These are phyloP conservation scores for Glarea lozoyensis DNA, from an alignment of 495 filamentous ascomycete genomes.

Conservation along the genomic window DNA sequence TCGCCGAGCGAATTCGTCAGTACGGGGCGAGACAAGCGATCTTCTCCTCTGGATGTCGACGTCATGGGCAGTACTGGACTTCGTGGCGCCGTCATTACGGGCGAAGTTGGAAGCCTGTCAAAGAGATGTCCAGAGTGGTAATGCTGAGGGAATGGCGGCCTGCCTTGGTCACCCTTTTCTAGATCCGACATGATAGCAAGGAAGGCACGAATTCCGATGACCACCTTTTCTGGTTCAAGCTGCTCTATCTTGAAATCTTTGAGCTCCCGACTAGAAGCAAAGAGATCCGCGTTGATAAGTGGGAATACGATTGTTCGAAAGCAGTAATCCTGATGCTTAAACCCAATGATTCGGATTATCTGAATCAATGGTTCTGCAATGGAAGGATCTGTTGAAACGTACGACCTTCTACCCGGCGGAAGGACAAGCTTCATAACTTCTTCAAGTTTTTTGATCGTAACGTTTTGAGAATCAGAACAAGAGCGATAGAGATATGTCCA, in stretches of 20 bases:
- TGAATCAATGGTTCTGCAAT: conserved; percentile 86
- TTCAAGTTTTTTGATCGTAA: conserved; percentile 70
- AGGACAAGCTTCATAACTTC: conserved; percentile 78
- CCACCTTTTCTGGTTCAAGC: conserved; percentile 91
- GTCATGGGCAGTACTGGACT: conserved; percentile 21
- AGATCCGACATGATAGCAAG: conserved; percentile 86
- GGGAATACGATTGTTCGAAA: conserved; percentile 90
- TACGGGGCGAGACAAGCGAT: conserved; percentile 65
- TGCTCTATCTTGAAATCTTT: conserved; percentile 69
- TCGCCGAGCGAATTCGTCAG: conserved; percentile 63
- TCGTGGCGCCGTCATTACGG: conserved; percentile 37
- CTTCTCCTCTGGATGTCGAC: conserved; percentile 30
- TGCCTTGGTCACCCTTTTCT: conserved; percentile 72
- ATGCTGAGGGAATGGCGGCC: conserved; percentile 70
- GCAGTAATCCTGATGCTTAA: conserved; percentile 85
- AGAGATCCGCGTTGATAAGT: conserved; percentile 83
- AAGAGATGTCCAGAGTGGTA: conserved; percentile 32
- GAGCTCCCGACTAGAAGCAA: conserved; percentile 67
- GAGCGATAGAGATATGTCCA: conserved; percentile 89
- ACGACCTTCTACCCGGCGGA: conserved; percentile 63
- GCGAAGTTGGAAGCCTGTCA: conserved; percentile 43
- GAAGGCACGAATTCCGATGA: conserved; percentile 90
- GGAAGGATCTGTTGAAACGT: conserved; percentile 68
- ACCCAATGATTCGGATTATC: conserved; percentile 90
- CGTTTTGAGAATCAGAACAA: conserved; percentile 58